phyloP scores from a whole-genome alignment of 2,329 filamentous ascomycete species.

The Botrytis sinoallii region DNA sequence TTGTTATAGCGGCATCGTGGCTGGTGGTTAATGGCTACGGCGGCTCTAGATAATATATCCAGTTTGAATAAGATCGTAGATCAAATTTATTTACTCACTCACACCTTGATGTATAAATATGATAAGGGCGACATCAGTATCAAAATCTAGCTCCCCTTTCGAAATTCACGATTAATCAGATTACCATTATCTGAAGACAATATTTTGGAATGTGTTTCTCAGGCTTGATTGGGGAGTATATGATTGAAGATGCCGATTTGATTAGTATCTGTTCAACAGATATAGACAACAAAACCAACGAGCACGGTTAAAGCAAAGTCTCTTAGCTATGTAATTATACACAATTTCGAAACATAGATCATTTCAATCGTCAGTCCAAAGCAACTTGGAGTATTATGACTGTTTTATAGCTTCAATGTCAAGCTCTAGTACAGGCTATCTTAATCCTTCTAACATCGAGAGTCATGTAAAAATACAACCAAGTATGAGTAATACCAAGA shows the following conservation, averaged over 20 bases:
- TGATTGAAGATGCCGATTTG: background rate
- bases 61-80: background rate
- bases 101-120: background rate
- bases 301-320: background rate
- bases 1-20: background rate
- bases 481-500: background rate
- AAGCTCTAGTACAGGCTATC: background rate
- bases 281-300: background rate
- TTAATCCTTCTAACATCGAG: background rate
- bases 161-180: background rate
- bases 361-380: background rate
- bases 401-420: background rate
- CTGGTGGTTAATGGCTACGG: background rate
- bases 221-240: background rate
- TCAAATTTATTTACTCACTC: background rate
- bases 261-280: background rate
- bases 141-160: background rate
- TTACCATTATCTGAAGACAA: background rate
- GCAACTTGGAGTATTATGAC: background rate
- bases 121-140: background rate
- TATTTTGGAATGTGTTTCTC: accelerated
- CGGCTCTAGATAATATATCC: background rate
- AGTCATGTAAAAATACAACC: background rate
- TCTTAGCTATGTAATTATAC: background rate
- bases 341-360: background rate